Evolutionary conservation across 371 early-diverging fungal species (phyloP), one percentile per base, ranked within the genome.

Genomic region (Zychaea mexicana): DNA sequence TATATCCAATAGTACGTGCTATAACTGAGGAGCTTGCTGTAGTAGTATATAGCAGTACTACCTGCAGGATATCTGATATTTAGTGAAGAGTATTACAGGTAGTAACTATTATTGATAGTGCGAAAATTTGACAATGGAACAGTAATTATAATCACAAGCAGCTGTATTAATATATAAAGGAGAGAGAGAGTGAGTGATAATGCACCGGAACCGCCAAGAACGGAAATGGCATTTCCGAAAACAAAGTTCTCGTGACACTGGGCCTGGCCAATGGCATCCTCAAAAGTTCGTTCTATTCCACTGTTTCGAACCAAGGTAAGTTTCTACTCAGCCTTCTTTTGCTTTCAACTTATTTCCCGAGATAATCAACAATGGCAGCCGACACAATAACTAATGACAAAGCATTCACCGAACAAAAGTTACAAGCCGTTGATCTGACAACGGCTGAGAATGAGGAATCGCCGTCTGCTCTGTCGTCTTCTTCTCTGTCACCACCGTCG

Each of bases 231-330:
- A 42, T 49, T 49, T 49, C 49, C 49, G 21, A 24, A 19, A 49
- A 47, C 49, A 26, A 47, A 49, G 49, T 49, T 49, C 49, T 49
- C 49, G 49, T 49, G 49, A 49, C 49, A 49, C 49, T 5, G n/a
- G 1, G 2, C 21, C 7, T 24, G 22, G 49, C 49, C 49, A 49
- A 49, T 49, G 22, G 49, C 49, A 49, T 17, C 3, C 49, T 9
- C 38, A 36, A 49, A 9, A 13, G 26, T 19, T 24, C 49, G 22
- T 22, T 49, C n/a, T 42, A 22, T 49, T 49, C 10, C 49, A 2
- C 22, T 49, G 49, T 49, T 49, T 49, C 49, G 26, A 49, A 45
- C 10, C 22, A 49, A 49, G 49, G 49, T 24, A 24, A 5, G 49
- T 49, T 22, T 49, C n/a, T 49, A 24, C 49, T 49, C 49, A 49